phyloP scores from a whole-genome alignment of 2,329 filamentous ascomycete genomes.

The Epichloe bromicola region DNA sequence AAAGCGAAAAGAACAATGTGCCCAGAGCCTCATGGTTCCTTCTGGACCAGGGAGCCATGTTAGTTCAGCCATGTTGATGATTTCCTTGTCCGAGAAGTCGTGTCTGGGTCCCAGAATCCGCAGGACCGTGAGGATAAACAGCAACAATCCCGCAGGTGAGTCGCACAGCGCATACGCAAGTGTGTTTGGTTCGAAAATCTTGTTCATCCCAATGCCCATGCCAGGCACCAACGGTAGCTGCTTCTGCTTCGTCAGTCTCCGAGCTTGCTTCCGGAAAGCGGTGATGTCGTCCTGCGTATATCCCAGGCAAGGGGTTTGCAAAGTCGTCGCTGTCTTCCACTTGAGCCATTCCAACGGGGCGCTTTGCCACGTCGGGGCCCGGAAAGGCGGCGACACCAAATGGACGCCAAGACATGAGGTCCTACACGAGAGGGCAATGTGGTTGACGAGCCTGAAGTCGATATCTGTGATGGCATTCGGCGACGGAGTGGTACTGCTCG shows the following conservation, averaged over 20 bases:
- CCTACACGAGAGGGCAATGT: slow-evolving; percentile 33
- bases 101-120: slow-evolving; percentile 26
- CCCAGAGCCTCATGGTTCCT: slow-evolving; percentile 43
- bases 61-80: slow-evolving; percentile 47
- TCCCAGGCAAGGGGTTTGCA: slow-evolving; percentile 38
- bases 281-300: slow-evolving; percentile 40
- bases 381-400: slow-evolving; percentile 44
- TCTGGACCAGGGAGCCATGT: slow-evolving; percentile 57
- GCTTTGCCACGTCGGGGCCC: slow-evolving; percentile 30
- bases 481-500: slow-evolving; percentile 38
- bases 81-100: slow-evolving; percentile 34
- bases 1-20: slow-evolving; percentile 26
- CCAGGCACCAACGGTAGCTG: slow-evolving; percentile 8
- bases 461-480: slow-evolving; percentile 32
- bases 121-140: slow-evolving; percentile 37
- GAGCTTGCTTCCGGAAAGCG: slow-evolving; percentile 20
- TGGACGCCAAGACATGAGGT: slow-evolving; percentile 46
- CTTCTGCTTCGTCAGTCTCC: slow-evolving; percentile 4
- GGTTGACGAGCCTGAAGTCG: slow-evolving; percentile 36
- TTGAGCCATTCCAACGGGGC: slow-evolving; percentile 38
- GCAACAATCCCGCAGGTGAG: slow-evolving; percentile 44
- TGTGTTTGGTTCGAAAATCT: slow-evolving; percentile 36
- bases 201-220: slow-evolving; percentile 18
- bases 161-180: slow-evolving; percentile 48
- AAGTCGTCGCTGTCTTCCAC: slow-evolving; percentile 39